A percentile compares a stretch with the other conserved stretches of the same genome.
phyloP scores from a whole-genome alignment of 2,329 filamentous ascomycete species.

The Westerdykella sp. region DNA sequence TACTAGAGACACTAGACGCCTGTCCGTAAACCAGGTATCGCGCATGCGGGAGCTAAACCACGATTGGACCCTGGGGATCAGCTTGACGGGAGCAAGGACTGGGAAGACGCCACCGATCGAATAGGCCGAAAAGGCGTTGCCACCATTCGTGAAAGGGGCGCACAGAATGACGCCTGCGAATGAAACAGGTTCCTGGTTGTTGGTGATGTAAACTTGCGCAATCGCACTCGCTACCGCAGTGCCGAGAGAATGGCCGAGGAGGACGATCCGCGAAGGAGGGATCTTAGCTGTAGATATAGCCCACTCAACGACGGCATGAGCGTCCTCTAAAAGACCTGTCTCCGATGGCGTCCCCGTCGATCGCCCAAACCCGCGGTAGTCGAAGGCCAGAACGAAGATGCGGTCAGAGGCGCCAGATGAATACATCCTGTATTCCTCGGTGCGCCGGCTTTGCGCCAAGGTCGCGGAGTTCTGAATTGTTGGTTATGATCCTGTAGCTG shows the following conservation, averaged over 20 bases:
- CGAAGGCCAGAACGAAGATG: constrained; percentile 69
- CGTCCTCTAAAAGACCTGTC: constrained; percentile 72
- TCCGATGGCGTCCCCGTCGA: constrained; percentile 77
- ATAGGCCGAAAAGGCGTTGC: constrained; percentile 69
- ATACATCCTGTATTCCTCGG: constrained; percentile 70
- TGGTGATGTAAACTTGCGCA: constrained; percentile 60
- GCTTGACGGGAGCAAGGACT: constrained; percentile 64
- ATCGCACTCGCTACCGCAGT: constrained; percentile 76
- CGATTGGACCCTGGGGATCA: constrained; percentile 58
- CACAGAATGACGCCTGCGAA: constrained; percentile 78
- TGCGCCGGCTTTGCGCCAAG: constrained; percentile 70
- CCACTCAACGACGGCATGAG: constrained; percentile 66
- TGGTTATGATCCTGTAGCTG: constrained; percentile 13
- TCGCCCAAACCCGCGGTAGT: constrained; percentile 84
- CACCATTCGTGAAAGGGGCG: constrained; percentile 70
- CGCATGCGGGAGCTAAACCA: constrained; percentile 61
- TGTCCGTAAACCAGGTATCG: constrained; percentile 72
- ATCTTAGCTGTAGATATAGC: constrained; percentile 62
- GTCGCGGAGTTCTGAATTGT: constrained; percentile 61
- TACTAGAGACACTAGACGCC: constrained; percentile 57
- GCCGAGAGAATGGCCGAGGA: constrained; percentile 82
- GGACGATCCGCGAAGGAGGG: constrained; percentile 64
- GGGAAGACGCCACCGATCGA: constrained; percentile 70
- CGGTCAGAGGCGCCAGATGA: constrained; percentile 54
- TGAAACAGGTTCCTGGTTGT: constrained; percentile 52